Base-by-base conservation (phyloP, 2,329 filamentous ascomycete genomes). In the Colletotrichum neosansevieriae region DNA sequence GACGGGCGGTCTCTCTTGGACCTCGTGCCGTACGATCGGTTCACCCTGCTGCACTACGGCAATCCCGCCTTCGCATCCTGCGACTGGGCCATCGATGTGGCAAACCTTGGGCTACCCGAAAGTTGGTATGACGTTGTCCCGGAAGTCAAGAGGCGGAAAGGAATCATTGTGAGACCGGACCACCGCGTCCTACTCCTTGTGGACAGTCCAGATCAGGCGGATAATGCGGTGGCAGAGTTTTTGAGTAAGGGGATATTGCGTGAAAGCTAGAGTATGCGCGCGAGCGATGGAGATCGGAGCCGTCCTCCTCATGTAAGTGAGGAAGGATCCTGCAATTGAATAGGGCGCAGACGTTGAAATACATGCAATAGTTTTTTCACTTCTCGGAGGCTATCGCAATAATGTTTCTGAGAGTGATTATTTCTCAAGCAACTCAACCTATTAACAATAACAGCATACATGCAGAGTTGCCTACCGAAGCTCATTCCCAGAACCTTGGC, bases 1-100 rank as follows among this genome's bases (percentile, higher is more conserved):
- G 44, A 38, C 15, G 45, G 45, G 21, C 13, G 10, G 19, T 64
- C 64, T 1, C 29, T 67, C 4, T 40, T 67, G 4, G 64, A 67
- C n/a, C 53, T 64, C 15, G 36, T 67, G 24, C 51, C 64, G 15
- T 67, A 67, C 45, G 38, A 67, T 45, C 36, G 59, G 40, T 67
- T 67, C n/a, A 67, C 44, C 38, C 44, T 67, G 10, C 45, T 67
- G 21, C 64, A 67, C 19, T 21, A 40, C 13, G 51, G 44, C 24
- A 63, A 58, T 17, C 34, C 53, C 3, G 44, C 19, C 7, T 67
- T 67, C 45, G 59, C 29, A 13, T 58, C 51, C 10, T 67, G 59
- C 38, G 44, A 64, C 51, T 67, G 64, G 64, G 64, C 59, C 19
- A 19, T 63, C 1, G 45, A 67, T 45, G 51, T 58, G 36, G 58